Base-by-base conservation (phyloP, 192 early-diverging fungal species). In the Backusella australiensis region DNA sequence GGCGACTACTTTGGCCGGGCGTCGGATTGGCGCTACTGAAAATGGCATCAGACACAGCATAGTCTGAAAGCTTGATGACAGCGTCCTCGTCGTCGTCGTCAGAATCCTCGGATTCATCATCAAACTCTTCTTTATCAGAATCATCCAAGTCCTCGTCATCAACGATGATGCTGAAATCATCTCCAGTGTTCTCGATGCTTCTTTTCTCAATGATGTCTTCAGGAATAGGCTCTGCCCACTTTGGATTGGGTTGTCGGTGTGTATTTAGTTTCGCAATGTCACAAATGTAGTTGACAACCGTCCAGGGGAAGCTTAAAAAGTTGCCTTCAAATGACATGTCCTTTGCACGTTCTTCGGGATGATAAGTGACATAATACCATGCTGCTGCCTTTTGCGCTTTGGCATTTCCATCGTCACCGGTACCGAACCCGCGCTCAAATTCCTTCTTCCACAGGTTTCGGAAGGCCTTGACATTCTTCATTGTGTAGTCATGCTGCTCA, bases 301-400 rank as follows among this genome's bases (percentile, higher is more conserved):
- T 59, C 89, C 89, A 90, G 12, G 86, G 86, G 63, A 90, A 83
- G 59, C 76, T 78, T 11, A 90, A 38, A 76, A 82, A 78, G 73
- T 44, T 63, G 72, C 79, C 72, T 23, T 78, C 41, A 26, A 84
- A 78, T 7, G 75, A 72, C 35, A 76, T 73, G 26, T 85, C 78
- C n/a, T 74, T 74, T 19, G 53, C 65, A 17, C 75, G 36, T 68
- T 86, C 85, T n/a, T 34, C 34, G 1, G 81, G 71, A 69, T 88
- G 85, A 77, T 94, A 94, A 1, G 89, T 90, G 14, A 88, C 93
- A 41, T 90, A 87, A 67, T 94, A 93, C 93, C 93, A 94, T 0
- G 93, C 90, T 5, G 80, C 86, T 0, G 88, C 90, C 68, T 89
- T 90, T 14, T 73, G 81, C 38, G 87, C 83, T 34, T 86, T 69